phyloP scores from a whole-genome alignment of 805 yeast species.

The Candida hungchunana region DNA sequence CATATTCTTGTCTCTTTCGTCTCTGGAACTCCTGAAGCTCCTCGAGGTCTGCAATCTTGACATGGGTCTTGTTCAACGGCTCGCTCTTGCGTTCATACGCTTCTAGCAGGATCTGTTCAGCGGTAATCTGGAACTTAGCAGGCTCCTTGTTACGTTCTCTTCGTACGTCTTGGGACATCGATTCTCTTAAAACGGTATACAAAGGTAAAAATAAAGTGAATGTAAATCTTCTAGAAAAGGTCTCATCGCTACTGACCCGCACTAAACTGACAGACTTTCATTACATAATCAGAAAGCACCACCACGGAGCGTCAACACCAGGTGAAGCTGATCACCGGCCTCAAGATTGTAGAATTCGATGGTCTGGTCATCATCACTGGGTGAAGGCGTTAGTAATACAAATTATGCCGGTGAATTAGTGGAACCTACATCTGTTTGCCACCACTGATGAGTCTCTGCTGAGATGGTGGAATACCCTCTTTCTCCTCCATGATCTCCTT shows the following conservation, averaged over 20 bases:
- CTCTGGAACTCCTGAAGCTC: slow-evolving; percentile 75
- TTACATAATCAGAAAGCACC: slow-evolving; percentile 38
- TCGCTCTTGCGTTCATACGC: slow-evolving; percentile 49
- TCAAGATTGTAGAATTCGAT: slow-evolving; percentile 68
- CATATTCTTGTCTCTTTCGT: slow-evolving; percentile 75
- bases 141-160: slow-evolving; percentile 36
- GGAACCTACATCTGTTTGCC: slow-evolving; percentile 80
- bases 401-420: too few relatives aligned
- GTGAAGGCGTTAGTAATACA: slow-evolving; percentile 8
- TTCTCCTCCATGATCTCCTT: slow-evolving; percentile 93
- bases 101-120: slow-evolving; percentile 59
- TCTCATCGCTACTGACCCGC: slow-evolving; percentile 4
- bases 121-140: slow-evolving; percentile 55
- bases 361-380: slow-evolving; percentile 69
- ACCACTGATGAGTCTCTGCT: slow-evolving; percentile 83
- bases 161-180: neutral
- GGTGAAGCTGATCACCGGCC: slow-evolving; percentile 84
- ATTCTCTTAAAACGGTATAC: neutral
- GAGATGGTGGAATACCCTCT: slow-evolving; percentile 96
- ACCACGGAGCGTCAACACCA: slow-evolving; percentile 91
- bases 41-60: slow-evolving; percentile 66
- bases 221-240: too few relatives aligned
- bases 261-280: slow-evolving; percentile 1
- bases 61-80: slow-evolving; percentile 36
- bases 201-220: neutral